Base-by-base conservation (phyloP, 148 eudicot genomes). In the Vaccinium myrtillus region DNA sequence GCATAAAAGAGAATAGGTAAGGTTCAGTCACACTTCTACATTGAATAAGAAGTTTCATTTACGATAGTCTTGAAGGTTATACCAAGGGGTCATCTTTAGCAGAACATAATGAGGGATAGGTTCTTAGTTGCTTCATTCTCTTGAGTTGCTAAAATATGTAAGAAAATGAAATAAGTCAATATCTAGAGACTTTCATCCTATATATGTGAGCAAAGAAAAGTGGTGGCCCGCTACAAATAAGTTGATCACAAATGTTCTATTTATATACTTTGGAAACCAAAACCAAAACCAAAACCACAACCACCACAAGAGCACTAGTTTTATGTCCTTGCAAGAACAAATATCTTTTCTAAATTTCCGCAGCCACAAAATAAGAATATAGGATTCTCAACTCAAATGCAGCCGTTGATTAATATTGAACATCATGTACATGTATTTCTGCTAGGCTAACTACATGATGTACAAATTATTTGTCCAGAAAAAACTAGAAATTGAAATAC, bases 401-500 rank as follows among this genome's bases (percentile, higher is more conserved):
- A 67, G 48, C 16, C 23, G 27, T 67, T 48, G 15, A 81, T 81
- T 63, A 7, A 16, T 69, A 36, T 51, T 53, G 65, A 73, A 67
- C 49, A 71, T 73, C 77, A 53, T 8, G 6, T 70, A 23, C 67
- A 49, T 8, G 48, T 46, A 4, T 81, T 46, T 25, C 36, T 46
- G 73, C 30, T 43, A 43, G 58, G 51, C 78, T 54, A 75, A 83
- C 18, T 27, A 16, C 74, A 32, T 51, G 70, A 63, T 63, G 70
- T 63, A 63, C 9, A 16, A 19, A 9, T 56, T 27, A 25, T 50
- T 61, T 65, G 43, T 8, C 67, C 5, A 14, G 5, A 30, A 21
- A 50, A 86, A 84, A 50, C 39, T 46, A 79, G 76, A 55, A 30
- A 77, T 53, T 11, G 51, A 4, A 75, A 30, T 71, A 56, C 88